Base-by-base conservation (phyloP, 2,329 filamentous ascomycete genomes). In the Aplosporella prunicola region DNA sequence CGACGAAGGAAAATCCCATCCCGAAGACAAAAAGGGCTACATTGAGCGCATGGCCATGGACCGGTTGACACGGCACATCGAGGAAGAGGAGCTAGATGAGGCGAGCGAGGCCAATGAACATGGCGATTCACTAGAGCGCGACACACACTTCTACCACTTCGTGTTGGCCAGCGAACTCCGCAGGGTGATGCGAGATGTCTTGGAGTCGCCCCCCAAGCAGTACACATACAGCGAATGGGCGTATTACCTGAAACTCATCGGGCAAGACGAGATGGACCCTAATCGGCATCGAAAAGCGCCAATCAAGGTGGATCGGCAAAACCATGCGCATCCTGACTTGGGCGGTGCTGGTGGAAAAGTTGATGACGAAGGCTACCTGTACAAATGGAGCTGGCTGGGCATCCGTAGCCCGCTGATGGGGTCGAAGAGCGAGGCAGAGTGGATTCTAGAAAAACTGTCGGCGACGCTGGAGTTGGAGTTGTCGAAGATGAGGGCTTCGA, bases 331-430 rank as follows among this genome's bases (percentile, higher is more conserved):
- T 9, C 11, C 34, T 18, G 10, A 34, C 10, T 11, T 27, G 2
- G 32, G 27, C 1, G 50, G 50, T 6, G 55, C 59, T 38, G 48
- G 58, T 10, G 56, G 54, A 1, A 51, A 47, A 4, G 55, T 55
- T 10, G 50, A 53, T 6, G 51, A 41, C 9, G 39, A 14, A 8
- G 39, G 43, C 20, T 28, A 35, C 4, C 41, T 41, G 5, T 82
- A 76, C 72, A 77, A 73, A 5, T 86, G 82, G 81, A 83, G 78
- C 22, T 88, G 82, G 82, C 69, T 87, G 2, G 80, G 78, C 0
- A 68, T 74, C 31, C 63, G 72, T 10, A 82, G 76, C 46, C 82
- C 82, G 3, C 63, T 87, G 9, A 79, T 85, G 74, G 74, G 78
- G 3, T 69, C 69, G 32, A 71, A 76, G 50, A 72, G 74, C 39